phyloP scores from a whole-genome alignment of 2,329 filamentous ascomycete species.

The Lasiodiplodia gonubiensis region DNA sequence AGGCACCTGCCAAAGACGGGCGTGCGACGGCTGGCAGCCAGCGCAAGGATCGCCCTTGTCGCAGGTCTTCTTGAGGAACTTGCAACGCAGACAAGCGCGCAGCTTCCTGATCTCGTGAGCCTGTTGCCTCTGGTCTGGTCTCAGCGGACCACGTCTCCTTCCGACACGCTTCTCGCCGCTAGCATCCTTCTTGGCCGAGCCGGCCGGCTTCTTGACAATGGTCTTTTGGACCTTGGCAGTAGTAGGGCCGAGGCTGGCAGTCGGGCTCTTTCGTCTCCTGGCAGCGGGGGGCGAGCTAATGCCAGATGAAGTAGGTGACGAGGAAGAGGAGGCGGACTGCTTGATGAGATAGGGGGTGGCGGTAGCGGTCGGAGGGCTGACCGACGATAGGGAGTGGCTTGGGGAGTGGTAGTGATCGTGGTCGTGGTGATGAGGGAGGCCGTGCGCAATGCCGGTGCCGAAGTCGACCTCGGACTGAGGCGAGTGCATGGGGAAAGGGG shows the following conservation, averaged over 20 bases:
- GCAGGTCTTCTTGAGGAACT: slow-evolving; percentile 99
- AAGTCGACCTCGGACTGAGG: slow-evolving; percentile 78
- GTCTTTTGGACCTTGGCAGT: slow-evolving; percentile 76
- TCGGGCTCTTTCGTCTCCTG: slow-evolving; percentile 74
- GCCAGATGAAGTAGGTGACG: slow-evolving; percentile 63
- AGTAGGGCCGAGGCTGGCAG: slow-evolving; percentile 66
- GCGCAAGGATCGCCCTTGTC: slow-evolving; percentile 96
- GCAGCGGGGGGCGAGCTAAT: slow-evolving; percentile 64
- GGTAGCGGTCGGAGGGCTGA: slow-evolving; percentile 72
- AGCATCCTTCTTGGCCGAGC: slow-evolving; percentile 72
- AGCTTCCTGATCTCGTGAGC: slow-evolving; percentile 96
- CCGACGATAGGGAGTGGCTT: slow-evolving; percentile 52
- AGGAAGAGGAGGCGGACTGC: slow-evolving; percentile 61
- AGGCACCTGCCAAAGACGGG: slow-evolving; percentile 94
- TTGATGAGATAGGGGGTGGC: slow-evolving; percentile 74
- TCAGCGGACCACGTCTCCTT: slow-evolving; percentile 83
- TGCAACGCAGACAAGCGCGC: slow-evolving; percentile 91
- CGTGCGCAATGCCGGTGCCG: slow-evolving; percentile 68
- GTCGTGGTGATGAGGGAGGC: slow-evolving; percentile 38
- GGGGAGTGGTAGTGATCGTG: slow-evolving; percentile 36
- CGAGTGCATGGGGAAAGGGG: slow-evolving; percentile 76
- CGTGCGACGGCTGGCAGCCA: slow-evolving; percentile 94
- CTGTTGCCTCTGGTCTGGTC: slow-evolving; percentile 93
- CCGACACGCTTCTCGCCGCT: slow-evolving; percentile 90
- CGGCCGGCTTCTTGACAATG: slow-evolving; percentile 76